These are phyloP conservation scores for Pezicula carpinea DNA, from an alignment of 2,329 filamentous ascomycete genomes.

Conservation along the genomic window DNA sequence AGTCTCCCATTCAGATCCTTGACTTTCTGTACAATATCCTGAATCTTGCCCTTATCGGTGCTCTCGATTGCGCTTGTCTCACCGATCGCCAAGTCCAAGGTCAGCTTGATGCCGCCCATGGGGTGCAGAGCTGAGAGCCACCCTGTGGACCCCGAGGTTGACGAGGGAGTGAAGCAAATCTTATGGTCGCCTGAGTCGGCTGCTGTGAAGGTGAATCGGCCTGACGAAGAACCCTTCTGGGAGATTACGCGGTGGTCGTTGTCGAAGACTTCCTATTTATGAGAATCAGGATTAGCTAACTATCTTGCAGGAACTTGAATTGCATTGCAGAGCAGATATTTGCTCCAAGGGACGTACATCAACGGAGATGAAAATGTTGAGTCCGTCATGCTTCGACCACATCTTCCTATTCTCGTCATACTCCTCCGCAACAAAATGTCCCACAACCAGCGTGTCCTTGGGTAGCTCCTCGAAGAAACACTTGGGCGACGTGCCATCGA, in stretches of 20 bases:
- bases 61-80: constrained; percentile 92
- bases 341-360: constrained; percentile 54
- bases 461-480: constrained; percentile 98
- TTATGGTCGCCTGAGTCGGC: constrained; percentile 93
- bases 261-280: constrained; percentile 77
- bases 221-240: constrained; percentile 69
- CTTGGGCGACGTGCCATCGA: constrained; percentile 79
- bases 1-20: constrained; percentile 84
- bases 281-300: constrained; percentile 3
- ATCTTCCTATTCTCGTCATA: constrained; percentile 65
- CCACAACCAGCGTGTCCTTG: constrained; percentile 94
- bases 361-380: constrained; percentile 86
- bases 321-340: background rate
- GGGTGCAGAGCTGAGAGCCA: constrained; percentile 65
- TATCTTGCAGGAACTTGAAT: no score
- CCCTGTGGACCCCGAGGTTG: constrained; percentile 61
- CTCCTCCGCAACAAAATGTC: constrained; percentile 83
- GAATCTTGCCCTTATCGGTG: constrained; percentile 87
- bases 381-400: constrained; percentile 69
- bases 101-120: constrained; percentile 76
- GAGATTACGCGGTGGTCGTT: constrained; percentile 95
- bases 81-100: constrained; percentile 87
- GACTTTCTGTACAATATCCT: constrained; percentile 82
- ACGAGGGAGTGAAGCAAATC: constrained; percentile 87
- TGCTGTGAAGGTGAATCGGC: constrained; percentile 93